Evolutionary conservation across 2,329 filamentous ascomycete species (phyloP), one percentile per base, ranked within the genome.

Genomic region (Pezicula radicicola): DNA sequence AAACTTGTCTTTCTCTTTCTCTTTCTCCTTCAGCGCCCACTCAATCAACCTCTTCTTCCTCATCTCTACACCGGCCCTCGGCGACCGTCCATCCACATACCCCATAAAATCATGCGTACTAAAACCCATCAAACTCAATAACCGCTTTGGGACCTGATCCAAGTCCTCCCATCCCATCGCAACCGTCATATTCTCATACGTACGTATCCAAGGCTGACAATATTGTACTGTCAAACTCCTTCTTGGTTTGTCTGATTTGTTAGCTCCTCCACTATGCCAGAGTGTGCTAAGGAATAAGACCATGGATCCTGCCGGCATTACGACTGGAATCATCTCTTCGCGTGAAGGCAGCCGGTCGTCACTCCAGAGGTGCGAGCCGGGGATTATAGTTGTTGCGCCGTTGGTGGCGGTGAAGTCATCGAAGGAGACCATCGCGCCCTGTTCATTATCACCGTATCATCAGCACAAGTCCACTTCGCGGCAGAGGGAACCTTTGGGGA

Each of bases 121-220:
- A 19, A 66, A 65, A 5, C 61, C 62, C 60, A 64, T 60, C 54
- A 65, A 45, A 27, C 41, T 40, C 48, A 64, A 46, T 4, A 66
- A 44, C 21, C 41, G 57, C 43, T 65, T 58, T 6, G 62, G 61
- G 4, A 65, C 53, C 15, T 51, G 39, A 55, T 66, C 61, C 39
- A 64, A 27, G 42, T 66, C 55, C 39, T 66, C 59, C 62, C 61
- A 65, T 12, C 68, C 66, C 48, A 70, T 64, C 12, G 68, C 65
- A 6, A 72, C 55, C 6, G 66, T 65, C 57, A 68, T 65, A 46
- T 72, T 72, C 55, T 71, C 70, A 46, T 60, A 62, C n/a, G 66
- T 63, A n/a, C 69, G 56, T 21, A 70, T 64, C 65, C 65, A 76
- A 5, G 60, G 64, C 50, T 66, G 63, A 40, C 64, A 66, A 45